Percentiles rank a stretch among this genome's conserved stretches.
Conservation (phyloP, 129 eudicot genomes). For the Solidago caesia region DNA sequence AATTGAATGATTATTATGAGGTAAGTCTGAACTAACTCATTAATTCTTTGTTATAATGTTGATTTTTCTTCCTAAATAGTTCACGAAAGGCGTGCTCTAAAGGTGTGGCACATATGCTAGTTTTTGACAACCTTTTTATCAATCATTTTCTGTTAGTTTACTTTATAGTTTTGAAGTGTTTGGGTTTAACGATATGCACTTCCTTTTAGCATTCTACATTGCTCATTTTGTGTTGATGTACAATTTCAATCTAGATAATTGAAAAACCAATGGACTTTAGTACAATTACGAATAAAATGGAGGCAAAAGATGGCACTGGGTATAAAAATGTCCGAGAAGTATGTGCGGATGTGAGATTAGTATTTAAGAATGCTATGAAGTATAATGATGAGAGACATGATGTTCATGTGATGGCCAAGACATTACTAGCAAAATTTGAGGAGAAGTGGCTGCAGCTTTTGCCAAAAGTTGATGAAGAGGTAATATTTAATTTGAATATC, state of each 20-base stretch:
- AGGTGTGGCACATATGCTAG: background rate
- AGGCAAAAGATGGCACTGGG: conserved; percentile 76
- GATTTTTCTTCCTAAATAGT: background rate
- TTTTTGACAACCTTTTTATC: background rate
- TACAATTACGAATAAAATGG: conserved; percentile 71
- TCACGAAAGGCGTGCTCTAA: background rate
- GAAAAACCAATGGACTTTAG: conserved; percentile 93
- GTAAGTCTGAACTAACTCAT: conserved; percentile 30
- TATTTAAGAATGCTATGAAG: conserved; percentile 87
- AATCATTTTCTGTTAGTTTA: background rate
- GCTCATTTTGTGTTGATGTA: conserved; percentile 22
- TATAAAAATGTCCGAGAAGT: conserved; percentile 81
- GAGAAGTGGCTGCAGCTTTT: conserved; percentile 91
- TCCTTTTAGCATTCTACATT: background rate
- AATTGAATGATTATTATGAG: conserved; percentile 74
- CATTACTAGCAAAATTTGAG: conserved; percentile 75
- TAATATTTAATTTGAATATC: conserved; percentile 17
- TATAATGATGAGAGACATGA: conserved; percentile 77
- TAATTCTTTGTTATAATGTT: too few species aligned
- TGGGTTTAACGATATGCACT: background rate
- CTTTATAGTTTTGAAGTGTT: background rate
- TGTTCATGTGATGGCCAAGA: conserved; percentile 91
- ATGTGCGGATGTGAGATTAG: conserved; percentile 81
- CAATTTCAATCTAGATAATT: conserved; percentile 48
- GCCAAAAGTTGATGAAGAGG: conserved; percentile 98